These are phyloP conservation scores for Aegle marmelos DNA, from an alignment of 345 rosid genomes.

Conservation along the genomic window DNA sequence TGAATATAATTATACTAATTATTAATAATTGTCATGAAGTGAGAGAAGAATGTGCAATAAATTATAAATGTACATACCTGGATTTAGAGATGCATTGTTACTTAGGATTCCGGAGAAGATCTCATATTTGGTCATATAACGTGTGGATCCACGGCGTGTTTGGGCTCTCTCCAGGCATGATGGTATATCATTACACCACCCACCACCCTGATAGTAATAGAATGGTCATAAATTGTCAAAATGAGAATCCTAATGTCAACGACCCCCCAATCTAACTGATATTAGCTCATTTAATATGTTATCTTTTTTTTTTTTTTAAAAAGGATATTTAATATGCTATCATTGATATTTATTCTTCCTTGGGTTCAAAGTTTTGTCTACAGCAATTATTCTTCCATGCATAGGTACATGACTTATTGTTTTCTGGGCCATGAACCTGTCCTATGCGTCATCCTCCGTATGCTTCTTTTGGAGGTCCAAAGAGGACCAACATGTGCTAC, in stretches of 20 bases:
- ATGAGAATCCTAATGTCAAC: conserved; percentile 7
- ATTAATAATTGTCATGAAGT: not conserved
- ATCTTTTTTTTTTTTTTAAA: no score
- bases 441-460: not conserved
- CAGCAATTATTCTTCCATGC: not conserved
- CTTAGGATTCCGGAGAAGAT: conserved; percentile 83
- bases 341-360: not conserved
- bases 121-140: conserved; percentile 58
- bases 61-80: conserved; percentile 41
- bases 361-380: conserved; percentile 10
- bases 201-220: conserved; percentile 65
- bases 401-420: not conserved
- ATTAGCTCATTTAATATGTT: not conserved
- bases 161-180: conserved; percentile 76
- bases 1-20: no score
- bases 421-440: not conserved
- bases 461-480: not conserved
- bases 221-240: not conserved
- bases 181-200: conserved; percentile 87
- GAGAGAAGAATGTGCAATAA: no score
- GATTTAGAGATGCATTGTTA: conserved; percentile 73
- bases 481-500: no score
- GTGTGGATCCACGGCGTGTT: conserved; percentile 77
- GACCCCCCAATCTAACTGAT: conserved; percentile 15
- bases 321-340: not conserved